Evolutionary conservation across 352 stramenopile species (phyloP), one percentile per base, ranked within the genome.

Genomic region (Hyaloperonospora brassicae): DNA sequence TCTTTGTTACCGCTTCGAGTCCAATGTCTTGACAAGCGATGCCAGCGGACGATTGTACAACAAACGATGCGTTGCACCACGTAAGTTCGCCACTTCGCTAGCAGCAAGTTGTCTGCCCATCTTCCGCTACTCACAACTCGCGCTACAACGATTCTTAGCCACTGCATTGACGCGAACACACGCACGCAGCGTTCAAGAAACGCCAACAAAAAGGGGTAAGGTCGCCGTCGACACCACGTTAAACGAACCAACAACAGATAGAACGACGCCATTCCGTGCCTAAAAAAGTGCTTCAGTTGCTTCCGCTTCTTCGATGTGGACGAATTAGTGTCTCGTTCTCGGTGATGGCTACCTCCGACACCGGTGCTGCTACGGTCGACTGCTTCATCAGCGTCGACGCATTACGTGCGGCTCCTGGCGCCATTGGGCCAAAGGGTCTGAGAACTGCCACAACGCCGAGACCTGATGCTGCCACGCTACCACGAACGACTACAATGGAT

Each of bases 221-320:
- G 55, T 31, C 27, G 27, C 44, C 48, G 57, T 12, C 52, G 57
- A 27, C 47, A 56, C 22, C 44, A 60, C 44, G 27, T 49, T 39
- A 34, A 52, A 14, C 22, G 49, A 12, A 35, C 60, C 38, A 68
- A n/a, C 10, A 69, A 43, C 65, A 66, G 59, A 57, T 69, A 70
- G 58, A 70, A 70, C 39, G 60, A 66, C 50, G 62, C 57, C 22
- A 57, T 70, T 31, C 62, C 1, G 58, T 70, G 13, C 62, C 62
- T 10, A 59, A 67, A 5, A 38, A 67, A 30, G 53, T 70, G 38
- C 62, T 58, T 13, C 62, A 70, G 22, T 52, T 44, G 50, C 64
- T 67, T 27, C 59, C 62, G 12, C 53, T 70, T 23, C 62, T 58
- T 0, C n/a, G n/a, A n/a, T n/a, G n/a, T n/a, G n/a, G n/a, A n/a